Evolutionary conservation across 2,329 filamentous ascomycete species (phyloP).

Genomic region (Fusarium subtropicale): DNA sequence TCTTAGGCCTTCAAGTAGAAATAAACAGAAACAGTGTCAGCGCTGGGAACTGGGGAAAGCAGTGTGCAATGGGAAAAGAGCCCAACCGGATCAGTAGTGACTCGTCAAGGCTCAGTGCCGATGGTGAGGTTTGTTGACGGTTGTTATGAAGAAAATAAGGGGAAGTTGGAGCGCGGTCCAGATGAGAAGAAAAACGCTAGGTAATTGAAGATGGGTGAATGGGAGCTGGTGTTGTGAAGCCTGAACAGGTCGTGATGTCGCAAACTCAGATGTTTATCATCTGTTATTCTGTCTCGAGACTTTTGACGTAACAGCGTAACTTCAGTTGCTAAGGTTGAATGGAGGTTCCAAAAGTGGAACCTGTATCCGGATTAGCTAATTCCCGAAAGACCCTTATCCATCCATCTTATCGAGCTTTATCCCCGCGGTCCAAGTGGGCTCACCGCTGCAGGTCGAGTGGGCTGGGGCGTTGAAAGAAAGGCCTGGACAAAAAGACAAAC

Average conservation of each 20-base stretch:
- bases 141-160: constrained; percentile 11
- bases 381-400: constrained; percentile 39
- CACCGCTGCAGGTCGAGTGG: constrained; percentile 23
- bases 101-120: constrained; percentile 50
- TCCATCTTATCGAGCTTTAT: constrained; percentile 35
- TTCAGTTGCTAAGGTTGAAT: constrained; percentile 1
- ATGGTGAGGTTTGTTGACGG: constrained; percentile 36
- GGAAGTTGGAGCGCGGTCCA: constrained; percentile 24
- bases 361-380: constrained; percentile 43
- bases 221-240: constrained; percentile 10
- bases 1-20: constrained; percentile 33
- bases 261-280: constrained; percentile 16
- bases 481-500: constrained; percentile 22
- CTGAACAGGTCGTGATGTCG: constrained; percentile 6
- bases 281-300: constrained; percentile 28
- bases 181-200: constrained; percentile 1
- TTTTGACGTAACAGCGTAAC: constrained; percentile 41
- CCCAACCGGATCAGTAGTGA: constrained; percentile 58
- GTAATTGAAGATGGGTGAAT: constrained; percentile 4
- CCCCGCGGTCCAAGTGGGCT: constrained; percentile 32
- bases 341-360: constrained; percentile 27
- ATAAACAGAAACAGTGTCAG: constrained; percentile 52
- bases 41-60: constrained; percentile 47
- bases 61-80: constrained; percentile 53
- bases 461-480: constrained; percentile 26